Base-by-base conservation (phyloP, 2,329 filamentous ascomycete genomes). In the Pyrenophora seminiperda region DNA sequence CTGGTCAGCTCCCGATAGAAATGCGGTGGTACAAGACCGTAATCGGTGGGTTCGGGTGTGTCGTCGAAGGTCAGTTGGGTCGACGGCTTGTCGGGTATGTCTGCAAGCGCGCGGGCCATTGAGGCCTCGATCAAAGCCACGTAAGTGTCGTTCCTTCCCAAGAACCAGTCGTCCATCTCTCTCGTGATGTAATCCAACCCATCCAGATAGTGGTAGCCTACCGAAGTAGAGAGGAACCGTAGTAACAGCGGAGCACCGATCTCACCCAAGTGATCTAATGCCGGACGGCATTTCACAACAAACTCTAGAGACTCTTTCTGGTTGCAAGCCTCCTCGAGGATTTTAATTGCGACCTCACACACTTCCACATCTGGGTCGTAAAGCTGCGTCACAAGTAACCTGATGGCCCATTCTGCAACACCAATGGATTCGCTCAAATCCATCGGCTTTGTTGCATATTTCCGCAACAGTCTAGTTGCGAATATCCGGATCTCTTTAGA, bases 111-210 rank as follows among this genome's bases (percentile, higher is more conserved):
- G 53, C 91, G 87, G 24, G 92, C 91, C 42, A 99, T 81, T 46
- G 92, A 96, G n/a, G 95, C 94, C 73, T 99, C 94, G 32, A 99
- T 93, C 32, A 97, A 83, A 30, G 86, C 83, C 41, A 99, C 94
- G 61, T 99, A 99, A n/a, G 86, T 88, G 71, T 99, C 93, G 68
- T 99, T 99, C 36, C 94, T 86, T 11, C 94, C 94, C 14, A 99
- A 80, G 68, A 97, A 99, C 94, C 94, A 99, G 75, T 99, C 95
- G 62, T 99, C 94, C 94, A 99, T 99, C 72, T 99, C 95, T 69
- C 96, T 94, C 54, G 92, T 97, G 73, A 99, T 99, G 70, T 99
- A 99, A 76, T 99, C 95, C 34, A 99, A 79, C 0, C 92, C 94
- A 68, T 97, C 91, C 5, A 99, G 81, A 73, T 99, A 99, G 73